Base-by-base conservation (phyloP, 805 yeast species). In the Candida ascalaphidarum region DNA sequence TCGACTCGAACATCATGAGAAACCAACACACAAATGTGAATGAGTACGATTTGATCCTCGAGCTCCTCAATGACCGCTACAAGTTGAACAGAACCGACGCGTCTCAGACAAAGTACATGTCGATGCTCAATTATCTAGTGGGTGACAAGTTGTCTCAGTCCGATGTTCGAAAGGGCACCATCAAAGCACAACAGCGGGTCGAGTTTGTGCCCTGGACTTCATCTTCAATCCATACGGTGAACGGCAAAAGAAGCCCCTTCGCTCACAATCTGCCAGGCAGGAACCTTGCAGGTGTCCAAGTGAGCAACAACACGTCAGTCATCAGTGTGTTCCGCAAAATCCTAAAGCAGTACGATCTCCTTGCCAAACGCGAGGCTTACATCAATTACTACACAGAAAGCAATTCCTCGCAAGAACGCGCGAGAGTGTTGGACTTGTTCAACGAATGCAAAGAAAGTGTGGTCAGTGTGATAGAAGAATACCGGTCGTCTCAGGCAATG, bases 171-270 rank as follows among this genome's bases (percentile, higher is more conserved):
- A 78, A 77, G 45, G 85, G 82, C 1, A 55, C 72, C 12, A 45
- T 69, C 2, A 74, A 77, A 38, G 75, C 82, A 0, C 78, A 78
- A 37, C 73, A 72, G 29, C 53, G 89, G 30, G 64, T 85, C 1
- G 65, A 71, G 16, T 92, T 85, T 57, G 84, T 84, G 3, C 92
- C 95, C 1, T 82, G 95, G 86, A 72, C 85, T 1, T 76, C 92
- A 1, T 71, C 86, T 0, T 70, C 86, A 6, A 68, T 86, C 5
- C 92, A 85, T 44, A 61, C 86, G 1, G 86, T 89, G 6, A 61
- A 77, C 26, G 86, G 95, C 1, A 68, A 71, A 32, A 76, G 74
- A 37, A 81, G 95, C 7, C 79, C 86, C 4, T 81, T 63, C 39
- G 40, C 41, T 58, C 7, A 55, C 55, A 22, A 58, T 68, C 6